Base-by-base conservation (phyloP, 495 filamentous ascomycete genomes). In the Hamigera avellanea region DNA sequence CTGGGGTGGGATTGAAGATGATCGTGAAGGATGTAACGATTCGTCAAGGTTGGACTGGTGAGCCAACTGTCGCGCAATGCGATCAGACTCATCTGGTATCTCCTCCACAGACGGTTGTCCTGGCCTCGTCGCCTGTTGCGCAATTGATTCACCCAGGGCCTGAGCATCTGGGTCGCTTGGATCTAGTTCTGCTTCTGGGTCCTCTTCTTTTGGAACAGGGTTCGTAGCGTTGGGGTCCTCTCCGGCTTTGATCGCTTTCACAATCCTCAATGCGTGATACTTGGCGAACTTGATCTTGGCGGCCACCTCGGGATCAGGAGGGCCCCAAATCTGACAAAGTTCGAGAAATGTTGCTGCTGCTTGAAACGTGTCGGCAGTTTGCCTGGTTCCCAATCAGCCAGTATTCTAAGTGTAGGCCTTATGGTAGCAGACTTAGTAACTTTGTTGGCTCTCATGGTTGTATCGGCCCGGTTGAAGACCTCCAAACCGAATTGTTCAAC, bases 211-310 rank as follows among this genome's bases (percentile, higher is more conserved):
- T 19, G 66, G 67, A 36, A 70, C 75, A 0, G 88, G 88, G 46
- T 94, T 95, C 10, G 84, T 80, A 32, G 76, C 75, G 53, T 99
- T 99, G 3, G 91, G 88, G 53, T 99, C 89, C 41, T 85, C 81
- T 30, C 88, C 88, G 13, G 86, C 83, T 56, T 83, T 89, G 44
- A 93, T 72, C 1, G 89, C 93, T 61, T 88, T 93, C 2, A 75
- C 67, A 52, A 99, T 96, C 29, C 93, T 76, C 9, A 89, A 56
- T 10, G 91, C 86, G 55, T 99, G 93, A 69, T 83, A 96, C 57
- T 96, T 96, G 26, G 89, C 85, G 56, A 81, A 99, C 54, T 88
- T 95, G 56, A 87, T 83, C 62, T 93, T 94, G 16, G 83, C 76
- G 28, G 76, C 73, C 33, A 81, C 76, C 50, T 98, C 91, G 10